These are phyloP conservation scores for Cyanodermella asteris DNA, from an alignment of 2,329 filamentous ascomycete species.

Conservation along the genomic window DNA sequence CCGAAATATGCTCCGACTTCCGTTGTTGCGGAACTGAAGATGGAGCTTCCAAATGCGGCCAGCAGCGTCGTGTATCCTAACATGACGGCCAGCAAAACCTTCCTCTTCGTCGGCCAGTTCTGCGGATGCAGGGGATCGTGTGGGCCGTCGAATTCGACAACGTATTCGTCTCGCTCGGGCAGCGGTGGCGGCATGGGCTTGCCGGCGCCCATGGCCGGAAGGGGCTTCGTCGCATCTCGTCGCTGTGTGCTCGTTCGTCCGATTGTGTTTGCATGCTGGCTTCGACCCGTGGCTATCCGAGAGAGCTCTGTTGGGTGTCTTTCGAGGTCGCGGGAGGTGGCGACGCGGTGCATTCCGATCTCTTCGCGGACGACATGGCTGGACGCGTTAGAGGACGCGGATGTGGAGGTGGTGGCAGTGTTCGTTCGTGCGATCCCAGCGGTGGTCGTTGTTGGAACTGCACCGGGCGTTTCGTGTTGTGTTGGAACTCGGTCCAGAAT, in stretches of 20 bases:
- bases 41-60: constrained; percentile 35
- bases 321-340: constrained; percentile 16
- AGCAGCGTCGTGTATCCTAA: constrained; percentile 31
- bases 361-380: constrained; percentile 8
- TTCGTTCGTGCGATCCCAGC: no score
- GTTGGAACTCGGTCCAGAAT: constrained; percentile 1
- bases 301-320: constrained; percentile 18
- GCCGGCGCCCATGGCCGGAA: constrained; percentile 27
- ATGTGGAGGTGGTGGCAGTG: constrained; percentile 2
- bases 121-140: constrained; percentile 69
- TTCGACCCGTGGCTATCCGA: constrained; percentile 19
- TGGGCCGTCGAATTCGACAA: constrained; percentile 57
- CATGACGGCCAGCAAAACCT: constrained; percentile 26
- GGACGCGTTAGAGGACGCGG: constrained; percentile 4
- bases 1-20: constrained; percentile 34
- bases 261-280: constrained; percentile 21
- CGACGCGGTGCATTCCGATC: constrained; percentile 12
- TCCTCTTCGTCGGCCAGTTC: constrained; percentile 67
- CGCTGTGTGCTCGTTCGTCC: constrained; percentile 15
- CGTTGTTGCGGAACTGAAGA: constrained; percentile 47
- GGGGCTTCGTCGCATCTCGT: constrained; percentile 12
- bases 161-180: constrained; percentile 35
- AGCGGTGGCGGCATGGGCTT: constrained; percentile 34
- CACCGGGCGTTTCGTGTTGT: no score
- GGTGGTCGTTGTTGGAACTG: constrained; percentile 3